A percentile compares a stretch with the other conserved stretches of the same genome.
Evolutionary conservation across 805 yeast species (phyloP).

Genomic region (Saturnispora dispora): DNA sequence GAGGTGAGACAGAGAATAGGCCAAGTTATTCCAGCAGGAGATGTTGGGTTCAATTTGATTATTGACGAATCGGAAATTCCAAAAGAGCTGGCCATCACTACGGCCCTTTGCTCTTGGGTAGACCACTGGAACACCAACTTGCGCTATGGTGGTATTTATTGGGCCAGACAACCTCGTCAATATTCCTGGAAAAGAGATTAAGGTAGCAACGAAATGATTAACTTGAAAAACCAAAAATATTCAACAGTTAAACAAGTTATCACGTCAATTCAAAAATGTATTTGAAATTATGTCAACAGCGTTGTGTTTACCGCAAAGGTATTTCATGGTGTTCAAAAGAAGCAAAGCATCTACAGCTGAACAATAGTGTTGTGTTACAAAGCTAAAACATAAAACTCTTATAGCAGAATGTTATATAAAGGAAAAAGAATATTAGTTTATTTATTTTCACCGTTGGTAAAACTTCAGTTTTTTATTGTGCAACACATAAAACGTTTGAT

Average conservation of each 20-base stretch:
- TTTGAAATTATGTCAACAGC: too few species aligned
- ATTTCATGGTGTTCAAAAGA: too few species aligned
- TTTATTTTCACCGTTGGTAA: too few species aligned
- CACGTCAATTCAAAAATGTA: not conserved
- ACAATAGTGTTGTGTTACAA: too few species aligned
- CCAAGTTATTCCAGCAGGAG: constrained; percentile 43
- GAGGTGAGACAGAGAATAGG: constrained; percentile 61
- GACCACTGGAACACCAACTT: constrained; percentile 61
- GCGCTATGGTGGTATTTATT: constrained; percentile 58
- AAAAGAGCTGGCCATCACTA: constrained; percentile 48
- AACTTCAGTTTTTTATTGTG: not conserved
- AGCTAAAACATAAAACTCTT: too few species aligned
- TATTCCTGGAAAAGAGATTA: constrained; percentile 51
- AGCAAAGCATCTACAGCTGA: too few species aligned
- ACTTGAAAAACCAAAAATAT: not conserved
- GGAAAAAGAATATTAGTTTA: too few species aligned
- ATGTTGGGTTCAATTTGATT: constrained; percentile 44
- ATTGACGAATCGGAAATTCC: constrained; percentile 48
- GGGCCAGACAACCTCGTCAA: constrained; percentile 40
- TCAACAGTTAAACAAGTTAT: not conserved
- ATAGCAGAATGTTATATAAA: too few species aligned
- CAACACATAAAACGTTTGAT: not conserved
- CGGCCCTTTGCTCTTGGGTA: constrained; percentile 51
- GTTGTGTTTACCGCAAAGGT: too few species aligned
- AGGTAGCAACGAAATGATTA: not conserved